These are phyloP conservation scores for Hypomyces perniciosus DNA, from an alignment of 2,329 filamentous ascomycete genomes.

Conservation along the genomic window DNA sequence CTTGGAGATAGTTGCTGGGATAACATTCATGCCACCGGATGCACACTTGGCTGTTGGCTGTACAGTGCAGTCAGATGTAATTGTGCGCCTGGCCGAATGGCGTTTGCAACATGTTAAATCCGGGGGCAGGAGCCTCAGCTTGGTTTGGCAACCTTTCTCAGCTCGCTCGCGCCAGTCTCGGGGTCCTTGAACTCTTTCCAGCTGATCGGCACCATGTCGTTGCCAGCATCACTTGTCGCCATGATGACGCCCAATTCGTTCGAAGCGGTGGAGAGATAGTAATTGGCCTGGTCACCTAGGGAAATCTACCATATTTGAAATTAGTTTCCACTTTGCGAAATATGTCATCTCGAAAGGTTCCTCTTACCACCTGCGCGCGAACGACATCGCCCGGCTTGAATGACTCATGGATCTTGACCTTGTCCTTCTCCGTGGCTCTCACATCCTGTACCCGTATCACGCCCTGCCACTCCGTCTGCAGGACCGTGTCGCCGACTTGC, in stretches of 20 bases:
- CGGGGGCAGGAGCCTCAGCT: constrained; percentile 7
- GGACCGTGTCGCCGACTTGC: constrained; percentile 66
- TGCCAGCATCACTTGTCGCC: constrained; percentile 80
- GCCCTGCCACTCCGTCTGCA: constrained; percentile 77
- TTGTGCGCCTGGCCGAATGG: neutral
- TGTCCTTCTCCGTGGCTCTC: constrained; percentile 90
- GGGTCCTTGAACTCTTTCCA: constrained; percentile 94
- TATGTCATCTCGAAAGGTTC: neutral
- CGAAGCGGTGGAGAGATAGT: constrained; percentile 86
- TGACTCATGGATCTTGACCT: constrained; percentile 82
- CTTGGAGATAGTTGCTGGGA: too few species aligned
- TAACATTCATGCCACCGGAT: too few species aligned
- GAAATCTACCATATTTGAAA: constrained; percentile 54
- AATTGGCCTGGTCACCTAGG: constrained; percentile 87
- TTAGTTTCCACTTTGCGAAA: constrained; percentile 1
- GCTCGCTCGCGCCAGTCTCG: constrained; percentile 68
- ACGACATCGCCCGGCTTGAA: constrained; percentile 93
- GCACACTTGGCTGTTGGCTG: too few species aligned
- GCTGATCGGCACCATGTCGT: constrained; percentile 85
- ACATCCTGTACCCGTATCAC: constrained; percentile 87
- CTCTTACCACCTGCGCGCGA: constrained; percentile 69
- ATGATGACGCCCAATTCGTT: constrained; percentile 94
- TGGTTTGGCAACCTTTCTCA: constrained; percentile 89
- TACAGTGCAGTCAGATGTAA: too few species aligned
- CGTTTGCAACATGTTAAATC: neutral